Evolutionary conservation across 2,329 filamentous ascomycete species (phyloP).

Genomic region (Penicillium sp.): DNA sequence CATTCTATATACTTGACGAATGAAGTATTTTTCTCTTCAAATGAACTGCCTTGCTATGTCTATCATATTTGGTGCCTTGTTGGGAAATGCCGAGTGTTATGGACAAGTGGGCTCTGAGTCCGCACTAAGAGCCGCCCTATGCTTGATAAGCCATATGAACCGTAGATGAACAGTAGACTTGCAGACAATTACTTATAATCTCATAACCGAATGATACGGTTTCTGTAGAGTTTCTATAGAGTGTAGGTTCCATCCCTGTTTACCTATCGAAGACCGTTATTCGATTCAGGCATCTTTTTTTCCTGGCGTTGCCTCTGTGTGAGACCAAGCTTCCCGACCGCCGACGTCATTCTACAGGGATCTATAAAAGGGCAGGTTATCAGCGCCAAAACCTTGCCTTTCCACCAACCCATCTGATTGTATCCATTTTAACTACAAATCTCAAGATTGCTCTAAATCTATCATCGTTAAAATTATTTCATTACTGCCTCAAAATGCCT

Average conservation of each 20-base stretch:
- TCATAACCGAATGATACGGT: not conserved
- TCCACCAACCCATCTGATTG: not conserved
- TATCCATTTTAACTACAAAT: not conserved
- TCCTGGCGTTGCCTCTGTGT: not conserved
- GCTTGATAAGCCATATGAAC: not conserved
- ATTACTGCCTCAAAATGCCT: conserved; percentile 25
- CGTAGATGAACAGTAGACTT: not conserved
- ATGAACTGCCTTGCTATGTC: not conserved
- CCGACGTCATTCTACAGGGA: conserved; percentile 21
- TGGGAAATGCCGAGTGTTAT: not conserved
- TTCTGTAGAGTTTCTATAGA: not conserved
- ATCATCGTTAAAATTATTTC: not conserved
- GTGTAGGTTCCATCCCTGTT: not conserved
- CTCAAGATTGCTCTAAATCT: not conserved
- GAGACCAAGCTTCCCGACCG: conserved; percentile 6
- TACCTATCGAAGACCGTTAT: not conserved
- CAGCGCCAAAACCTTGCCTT: not conserved
- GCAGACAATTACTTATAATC: not conserved
- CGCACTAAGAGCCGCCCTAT: not conserved
- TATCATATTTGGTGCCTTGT: not conserved
- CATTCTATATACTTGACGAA: not conserved
- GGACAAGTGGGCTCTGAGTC: conserved; percentile 1
- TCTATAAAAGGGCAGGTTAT: conserved; percentile 12
- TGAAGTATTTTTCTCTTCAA: not conserved
- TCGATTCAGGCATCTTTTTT: not conserved